These are phyloP conservation scores for Porphyrellus cyaneotinctus DNA, from an alignment of 768 basidiomycete species.

Conservation along the genomic window DNA sequence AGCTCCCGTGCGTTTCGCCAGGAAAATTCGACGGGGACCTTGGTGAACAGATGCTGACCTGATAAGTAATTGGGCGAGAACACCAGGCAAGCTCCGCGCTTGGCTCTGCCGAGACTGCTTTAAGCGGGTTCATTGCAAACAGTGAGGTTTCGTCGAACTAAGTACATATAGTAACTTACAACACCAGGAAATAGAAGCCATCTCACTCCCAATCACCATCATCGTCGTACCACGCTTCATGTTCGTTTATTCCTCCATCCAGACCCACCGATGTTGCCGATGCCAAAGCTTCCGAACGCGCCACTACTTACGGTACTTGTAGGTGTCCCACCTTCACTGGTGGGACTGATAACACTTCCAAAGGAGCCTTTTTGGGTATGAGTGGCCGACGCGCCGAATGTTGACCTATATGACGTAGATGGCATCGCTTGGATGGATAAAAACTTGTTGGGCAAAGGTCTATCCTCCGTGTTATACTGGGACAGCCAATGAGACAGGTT, in stretches of 20 bases:
- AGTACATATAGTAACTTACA: slow-evolving; percentile 9
- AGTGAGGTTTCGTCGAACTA: slow-evolving; percentile 9
- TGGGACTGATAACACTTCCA: slow-evolving; percentile 20
- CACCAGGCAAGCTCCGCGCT: not conserved
- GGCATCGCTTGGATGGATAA: slow-evolving; percentile 73
- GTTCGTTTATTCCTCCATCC: slow-evolving; percentile 25
- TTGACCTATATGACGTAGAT: slow-evolving; percentile 59
- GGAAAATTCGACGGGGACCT: no score
- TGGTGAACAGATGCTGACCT: no score
- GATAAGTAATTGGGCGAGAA: not conserved
- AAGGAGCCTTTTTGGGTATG: slow-evolving; percentile 23
- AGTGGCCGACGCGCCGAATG: slow-evolving; percentile 44
- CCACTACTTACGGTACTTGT: slow-evolving; percentile 32
- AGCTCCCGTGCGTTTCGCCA: no score
- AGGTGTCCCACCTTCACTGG: slow-evolving; percentile 20
- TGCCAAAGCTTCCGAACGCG: slow-evolving; percentile 47
- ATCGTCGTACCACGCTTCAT: slow-evolving; percentile 10
- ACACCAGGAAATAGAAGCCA: not conserved
- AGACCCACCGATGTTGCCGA: slow-evolving; percentile 37
- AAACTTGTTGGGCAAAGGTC: slow-evolving; percentile 78
- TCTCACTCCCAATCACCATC: not conserved
- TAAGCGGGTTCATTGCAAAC: slow-evolving; percentile 5
- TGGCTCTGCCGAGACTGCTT: not conserved
- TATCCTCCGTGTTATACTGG: slow-evolving; percentile 85
- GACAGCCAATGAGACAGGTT: not conserved